Base-by-base conservation (phyloP, 2,329 filamentous ascomycete species). In the Colletotrichum chlorophyti region DNA sequence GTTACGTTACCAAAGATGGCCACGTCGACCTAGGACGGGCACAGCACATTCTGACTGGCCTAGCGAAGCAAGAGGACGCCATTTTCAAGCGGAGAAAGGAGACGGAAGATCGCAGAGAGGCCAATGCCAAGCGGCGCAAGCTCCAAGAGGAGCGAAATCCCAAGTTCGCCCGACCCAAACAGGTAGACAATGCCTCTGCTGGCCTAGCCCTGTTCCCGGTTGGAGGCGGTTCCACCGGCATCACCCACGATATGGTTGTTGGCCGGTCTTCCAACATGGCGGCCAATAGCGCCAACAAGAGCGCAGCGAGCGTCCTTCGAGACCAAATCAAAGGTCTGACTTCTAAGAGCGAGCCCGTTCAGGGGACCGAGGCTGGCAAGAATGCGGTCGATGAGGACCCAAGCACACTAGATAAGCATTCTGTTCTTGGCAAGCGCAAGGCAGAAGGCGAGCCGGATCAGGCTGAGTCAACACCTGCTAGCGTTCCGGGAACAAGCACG, bases 1-100 rank as follows among this genome's bases (percentile, higher is more conserved):
- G 95, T 11, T 99, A 97, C 72, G 83, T 99, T 48, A 99, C 95
- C 38, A 94, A 96, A 70, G 94, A 99, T 75, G 95, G 95, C 2
- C 88, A 91, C 66, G 93, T 98, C 60, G 90, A 98, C 70, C 83
- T 99, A 55, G 85, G 88, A 58, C 86, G 91, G 66, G 93, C 93
- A 9, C 95, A 99, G 70, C 82, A 89, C 65, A 98, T 99, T 68
- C 79, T 99, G 45, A 83, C 90, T 66, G 94, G 93, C 1, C 82
- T 99, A 17, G 95, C 92, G 2, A 94, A 91, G 72, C 92, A 97
- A 73, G 95, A 99, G 77, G 91, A 96, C 72, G 87, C 87, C 12
- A 99, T 99, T 57, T 99, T 99, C 76, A 88, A 87, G 67, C 87
- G 92, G 62, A 86, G 96, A 65, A 91, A 92, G 70, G 90, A 97